Evolutionary conservation across 1,284 basidiomycete species (phyloP).

Genomic region (Trichosporon sp.): DNA sequence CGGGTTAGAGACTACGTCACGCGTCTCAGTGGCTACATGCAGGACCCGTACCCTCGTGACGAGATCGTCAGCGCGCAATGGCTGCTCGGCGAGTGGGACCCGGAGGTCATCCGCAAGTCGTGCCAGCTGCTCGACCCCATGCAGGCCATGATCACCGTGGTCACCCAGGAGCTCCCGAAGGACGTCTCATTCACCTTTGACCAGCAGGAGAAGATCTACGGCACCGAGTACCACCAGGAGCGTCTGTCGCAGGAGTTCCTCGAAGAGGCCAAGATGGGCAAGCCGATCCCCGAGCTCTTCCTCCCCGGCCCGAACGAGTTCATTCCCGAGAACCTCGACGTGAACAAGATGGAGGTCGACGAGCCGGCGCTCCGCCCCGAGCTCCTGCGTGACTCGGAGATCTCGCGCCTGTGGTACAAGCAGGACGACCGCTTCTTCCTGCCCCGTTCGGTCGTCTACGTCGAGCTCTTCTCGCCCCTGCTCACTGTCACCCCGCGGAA

Average conservation of each 20-base stretch:
- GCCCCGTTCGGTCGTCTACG: slow-evolving; percentile 63
- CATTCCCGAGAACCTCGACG: slow-evolving; percentile 79
- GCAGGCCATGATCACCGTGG: slow-evolving; percentile 51
- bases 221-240: slow-evolving; percentile 71
- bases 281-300: slow-evolving; percentile 61
- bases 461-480: slow-evolving; percentile 44
- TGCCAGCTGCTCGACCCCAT: slow-evolving; percentile 63
- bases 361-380: slow-evolving; percentile 69
- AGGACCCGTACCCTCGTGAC: slow-evolving; percentile 63
- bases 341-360: slow-evolving; percentile 64
- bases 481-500: slow-evolving; percentile 47
- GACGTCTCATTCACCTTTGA: slow-evolving; percentile 60
- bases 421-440: slow-evolving; percentile 94
- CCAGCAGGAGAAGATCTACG: slow-evolving; percentile 74
- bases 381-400: slow-evolving; percentile 65
- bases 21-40: slow-evolving; percentile 71
- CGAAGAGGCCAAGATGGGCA: slow-evolving; percentile 60
- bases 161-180: slow-evolving; percentile 57
- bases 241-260: slow-evolving; percentile 64
- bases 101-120: slow-evolving; percentile 57
- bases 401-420: slow-evolving; percentile 85
- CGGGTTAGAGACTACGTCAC: slow-evolving; percentile 76
- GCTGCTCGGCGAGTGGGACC: slow-evolving; percentile 73
- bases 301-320: slow-evolving; percentile 86
- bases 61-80: slow-evolving; percentile 70